Evolutionary conservation across 2,329 filamentous ascomycete species (phyloP), one percentile per base, ranked within the genome.

Genomic region (Aspergillus sp.): DNA sequence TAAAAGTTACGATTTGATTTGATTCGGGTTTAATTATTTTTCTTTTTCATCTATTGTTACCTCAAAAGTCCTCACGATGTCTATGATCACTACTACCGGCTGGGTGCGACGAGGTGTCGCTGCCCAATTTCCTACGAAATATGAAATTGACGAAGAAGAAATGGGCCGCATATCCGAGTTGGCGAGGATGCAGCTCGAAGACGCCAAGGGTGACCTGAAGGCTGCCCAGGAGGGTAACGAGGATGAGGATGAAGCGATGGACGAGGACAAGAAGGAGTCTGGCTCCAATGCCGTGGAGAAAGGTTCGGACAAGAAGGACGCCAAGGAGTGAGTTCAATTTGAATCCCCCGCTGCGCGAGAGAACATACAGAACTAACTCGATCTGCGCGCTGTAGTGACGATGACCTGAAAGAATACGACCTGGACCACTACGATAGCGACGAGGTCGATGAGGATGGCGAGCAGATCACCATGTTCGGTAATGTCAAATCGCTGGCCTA

Each of bases 391-490:
- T 61, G 50, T 57, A 80, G 80, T 57, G 81, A 89, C 64, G 92
- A 96, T 71, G 91, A 96, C 73, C 83, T 99, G 53, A 95, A 94
- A 77, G 92, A 99, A 77, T 99, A 97, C 78, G 89, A 99, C 73
- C 84, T 99, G 56, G 94, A 98, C 65, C 88, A 96, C 76, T 99
- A 99, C 75, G 95, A 99, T 69, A 90, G 95, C 67, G 90, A 95
- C 51, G 85, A 87, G 7, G 83, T 85, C 1, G 87, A 87, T 31
- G 85, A 91, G 60, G 81, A 80, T 20, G 82, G 81, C 53, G 88
- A 91, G 70, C 85, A 88, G 56, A 89, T 95, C 84, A 89, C 88
- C 69, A 96, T 97, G 85, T 98, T 99, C 73, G 92, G 93, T 71
- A 97, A 97, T 73, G 86, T 96, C 73, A 96, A 95, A 77, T 93